These are phyloP conservation scores for Plectosphaerella sp. DNA, from an alignment of 2,329 filamentous ascomycete genomes.

Conservation along the genomic window DNA sequence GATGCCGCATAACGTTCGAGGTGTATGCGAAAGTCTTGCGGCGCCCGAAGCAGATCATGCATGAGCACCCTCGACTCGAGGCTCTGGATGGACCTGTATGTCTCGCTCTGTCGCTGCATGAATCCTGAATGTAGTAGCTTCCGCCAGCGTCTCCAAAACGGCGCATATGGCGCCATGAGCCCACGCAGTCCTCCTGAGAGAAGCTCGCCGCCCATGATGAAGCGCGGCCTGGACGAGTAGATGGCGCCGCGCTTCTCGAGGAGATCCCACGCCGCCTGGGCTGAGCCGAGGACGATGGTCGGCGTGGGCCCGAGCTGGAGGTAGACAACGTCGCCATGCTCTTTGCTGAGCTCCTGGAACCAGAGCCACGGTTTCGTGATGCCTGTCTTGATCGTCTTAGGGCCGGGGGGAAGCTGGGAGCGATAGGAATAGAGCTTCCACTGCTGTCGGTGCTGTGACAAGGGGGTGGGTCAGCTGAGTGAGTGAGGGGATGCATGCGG, in stretches of 20 bases:
- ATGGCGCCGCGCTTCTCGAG: conserved; percentile 36
- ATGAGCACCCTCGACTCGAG: conserved; percentile 35
- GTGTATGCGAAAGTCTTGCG: conserved; percentile 23
- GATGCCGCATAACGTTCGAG: conserved; percentile 32
- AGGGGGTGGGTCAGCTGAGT: no score
- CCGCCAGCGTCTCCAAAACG: conserved; percentile 37
- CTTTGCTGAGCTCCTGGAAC: conserved; percentile 31
- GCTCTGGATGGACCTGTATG: conserved; percentile 33
- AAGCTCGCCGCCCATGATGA: conserved; percentile 39
- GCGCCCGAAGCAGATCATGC: conserved; percentile 27
- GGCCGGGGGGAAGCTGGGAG: conserved; percentile 31
- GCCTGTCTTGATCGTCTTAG: conserved; percentile 29
- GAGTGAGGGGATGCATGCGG: not conserved
- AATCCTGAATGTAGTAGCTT: conserved; percentile 38
- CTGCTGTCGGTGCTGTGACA: conserved; percentile 25
- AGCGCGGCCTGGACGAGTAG: conserved; percentile 39
- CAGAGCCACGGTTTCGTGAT: conserved; percentile 35
- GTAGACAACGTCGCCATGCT: conserved; percentile 37
- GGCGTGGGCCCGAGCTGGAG: conserved; percentile 36
- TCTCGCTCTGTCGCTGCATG: conserved; percentile 36
- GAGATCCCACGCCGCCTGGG: conserved; percentile 36
- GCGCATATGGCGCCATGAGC: conserved; percentile 36
- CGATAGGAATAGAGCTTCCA: conserved; percentile 33
- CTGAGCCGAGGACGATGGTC: conserved; percentile 36
- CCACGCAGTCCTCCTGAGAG: conserved; percentile 35